Evolutionary conservation across 257 asterid species (phyloP).

Genomic region (Forsythia viridissima): DNA sequence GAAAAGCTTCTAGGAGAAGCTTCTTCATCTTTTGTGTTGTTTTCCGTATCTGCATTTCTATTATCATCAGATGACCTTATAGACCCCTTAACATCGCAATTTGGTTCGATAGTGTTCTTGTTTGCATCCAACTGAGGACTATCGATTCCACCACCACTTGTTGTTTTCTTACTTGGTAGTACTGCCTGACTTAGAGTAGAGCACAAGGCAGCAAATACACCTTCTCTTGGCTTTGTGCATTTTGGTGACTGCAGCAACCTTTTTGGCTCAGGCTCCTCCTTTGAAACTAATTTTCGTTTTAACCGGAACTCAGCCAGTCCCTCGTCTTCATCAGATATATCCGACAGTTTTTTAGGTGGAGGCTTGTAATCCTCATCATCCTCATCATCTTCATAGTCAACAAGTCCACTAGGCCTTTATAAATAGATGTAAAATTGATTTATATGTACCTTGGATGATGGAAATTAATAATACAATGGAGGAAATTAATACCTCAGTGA

Average conservation of each 20-base stretch:
- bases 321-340: conserved; percentile 57
- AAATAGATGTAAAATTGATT: conserved; percentile 14
- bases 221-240: conserved; percentile 65
- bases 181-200: conserved; percentile 59
- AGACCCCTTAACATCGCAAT: conserved; percentile 36
- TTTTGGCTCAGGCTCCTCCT: conserved; percentile 70
- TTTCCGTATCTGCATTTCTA: conserved; percentile 35
- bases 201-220: conserved; percentile 77
- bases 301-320: conserved; percentile 52
- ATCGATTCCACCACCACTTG: conserved; percentile 30
- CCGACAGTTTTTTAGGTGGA: conserved; percentile 63
- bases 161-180: conserved; percentile 57
- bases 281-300: conserved; percentile 69
- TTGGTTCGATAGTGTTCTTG: conserved; percentile 31
- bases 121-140: conserved; percentile 30
- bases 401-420: conserved; percentile 86
- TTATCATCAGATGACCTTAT: conserved; percentile 25
- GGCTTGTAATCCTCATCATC: conserved; percentile 94
- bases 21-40: conserved; percentile 36
- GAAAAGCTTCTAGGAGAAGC: conserved; percentile 40
- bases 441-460: conserved; percentile 3
- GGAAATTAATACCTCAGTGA: conserved; percentile 51
- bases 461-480: conserved; percentile 1
- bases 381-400: conserved; percentile 95
- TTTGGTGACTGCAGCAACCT: conserved; percentile 60